Percentiles rank a stretch among this genome's conserved stretches.
These are phyloP conservation scores for Clarireedia monteithiana DNA, from an alignment of 2,329 filamentous ascomycete species.

Conservation along the genomic window DNA sequence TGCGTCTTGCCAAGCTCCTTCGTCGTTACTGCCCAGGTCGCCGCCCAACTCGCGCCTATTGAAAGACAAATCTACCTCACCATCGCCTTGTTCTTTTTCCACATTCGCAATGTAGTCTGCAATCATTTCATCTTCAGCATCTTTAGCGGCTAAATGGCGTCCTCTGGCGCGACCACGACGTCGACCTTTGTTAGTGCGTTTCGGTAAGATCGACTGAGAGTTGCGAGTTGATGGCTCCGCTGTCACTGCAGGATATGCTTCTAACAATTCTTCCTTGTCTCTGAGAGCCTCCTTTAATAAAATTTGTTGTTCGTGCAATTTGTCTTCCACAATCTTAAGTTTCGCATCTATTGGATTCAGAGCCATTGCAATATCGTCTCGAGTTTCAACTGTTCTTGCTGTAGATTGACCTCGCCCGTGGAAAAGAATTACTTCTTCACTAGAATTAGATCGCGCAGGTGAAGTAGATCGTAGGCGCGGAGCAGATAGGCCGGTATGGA, in stretches of 20 bases:
- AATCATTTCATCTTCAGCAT: slow-evolving; percentile 16
- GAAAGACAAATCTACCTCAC: slow-evolving; percentile 8
- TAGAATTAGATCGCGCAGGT: slow-evolving; percentile 47
- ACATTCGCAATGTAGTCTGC: slow-evolving; percentile 32
- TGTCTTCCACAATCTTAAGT: slow-evolving; percentile 25
- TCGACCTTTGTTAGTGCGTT: background rate
- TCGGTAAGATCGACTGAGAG: slow-evolving; percentile 6
- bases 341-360: slow-evolving; percentile 19
- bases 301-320: slow-evolving; percentile 22
- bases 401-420: slow-evolving; percentile 38
- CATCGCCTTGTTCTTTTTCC: slow-evolving; percentile 18
- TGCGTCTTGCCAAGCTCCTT: slow-evolving; percentile 19
- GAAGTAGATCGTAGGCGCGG: slow-evolving; percentile 26
- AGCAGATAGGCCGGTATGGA: slow-evolving; percentile 27
- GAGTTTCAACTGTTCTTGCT: background rate
- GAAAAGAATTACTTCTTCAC: slow-evolving; percentile 68
- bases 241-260: slow-evolving; percentile 1
- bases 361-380: background rate
- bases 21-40: slow-evolving; percentile 37
- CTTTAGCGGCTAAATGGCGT: background rate
- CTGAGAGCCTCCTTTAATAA: slow-evolving; percentile 24
- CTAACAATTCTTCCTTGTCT: slow-evolving; percentile 1
- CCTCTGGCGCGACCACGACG: slow-evolving; percentile 5
- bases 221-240: slow-evolving; percentile 5
- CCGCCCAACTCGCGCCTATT: slow-evolving; percentile 37